phyloP scores from a whole-genome alignment of 192 early-diverging fungal species.

The Coemansia javaensis region DNA sequence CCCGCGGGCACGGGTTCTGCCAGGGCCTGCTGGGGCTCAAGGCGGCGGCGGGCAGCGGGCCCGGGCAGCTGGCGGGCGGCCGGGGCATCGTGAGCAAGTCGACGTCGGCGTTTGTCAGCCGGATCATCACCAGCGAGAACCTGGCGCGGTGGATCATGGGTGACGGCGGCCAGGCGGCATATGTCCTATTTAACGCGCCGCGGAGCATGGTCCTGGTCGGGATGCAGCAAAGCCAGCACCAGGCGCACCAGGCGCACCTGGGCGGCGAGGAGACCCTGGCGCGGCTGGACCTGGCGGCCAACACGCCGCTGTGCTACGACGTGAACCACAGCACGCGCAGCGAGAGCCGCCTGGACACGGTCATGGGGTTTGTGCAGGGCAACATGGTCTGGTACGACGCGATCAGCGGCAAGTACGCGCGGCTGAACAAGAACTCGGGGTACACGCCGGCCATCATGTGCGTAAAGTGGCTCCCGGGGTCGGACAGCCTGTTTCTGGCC shows the following conservation, averaged over 20 bases:
- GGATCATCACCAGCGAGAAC: constrained; percentile 68
- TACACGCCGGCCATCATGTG: constrained; percentile 70
- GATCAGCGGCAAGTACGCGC: constrained; percentile 74
- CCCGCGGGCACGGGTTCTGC: constrained; percentile 18
- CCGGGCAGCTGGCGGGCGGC: constrained; percentile 46
- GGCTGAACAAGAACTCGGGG: constrained; percentile 76
- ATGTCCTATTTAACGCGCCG: constrained; percentile 34
- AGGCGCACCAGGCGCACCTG: background rate
- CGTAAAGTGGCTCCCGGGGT: constrained; percentile 87
- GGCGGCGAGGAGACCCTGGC: constrained; percentile 65
- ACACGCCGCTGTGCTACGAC: constrained; percentile 79
- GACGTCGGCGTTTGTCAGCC: constrained; percentile 66
- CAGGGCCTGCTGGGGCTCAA: constrained; percentile 13
- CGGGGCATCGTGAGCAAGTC: constrained; percentile 69
- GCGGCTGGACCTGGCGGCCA: constrained; percentile 67
- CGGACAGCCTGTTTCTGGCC: constrained; percentile 77
- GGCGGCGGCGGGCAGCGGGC: background rate
- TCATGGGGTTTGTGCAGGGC: constrained; percentile 80
- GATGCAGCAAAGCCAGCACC: constrained; percentile 19
- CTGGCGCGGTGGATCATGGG: constrained; percentile 45
- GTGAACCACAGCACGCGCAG: constrained; percentile 69
- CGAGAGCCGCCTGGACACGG: constrained; percentile 69
- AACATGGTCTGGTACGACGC: constrained; percentile 83
- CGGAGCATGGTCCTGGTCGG: constrained; percentile 16
- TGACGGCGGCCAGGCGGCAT: constrained; percentile 8